Evolutionary conservation across 371 early-diverging fungal species (phyloP).

Genomic region (Actinomucor elegans): DNA sequence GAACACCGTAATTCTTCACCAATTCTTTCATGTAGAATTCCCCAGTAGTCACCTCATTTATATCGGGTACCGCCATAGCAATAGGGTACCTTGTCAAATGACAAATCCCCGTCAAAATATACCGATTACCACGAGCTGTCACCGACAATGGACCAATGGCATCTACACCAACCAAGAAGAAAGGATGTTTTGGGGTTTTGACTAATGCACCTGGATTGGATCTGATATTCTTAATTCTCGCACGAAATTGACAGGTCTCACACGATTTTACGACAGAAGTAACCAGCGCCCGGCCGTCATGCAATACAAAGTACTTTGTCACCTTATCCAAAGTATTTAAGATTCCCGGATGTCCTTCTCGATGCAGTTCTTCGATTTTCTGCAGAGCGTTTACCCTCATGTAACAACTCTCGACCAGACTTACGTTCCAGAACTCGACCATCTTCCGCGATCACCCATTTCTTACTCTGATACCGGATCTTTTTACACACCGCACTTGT

Average conservation of each 20-base stretch:
- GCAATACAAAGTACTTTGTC: constrained; percentile 3
- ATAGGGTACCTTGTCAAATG: constrained; percentile 27
- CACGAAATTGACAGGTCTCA: constrained; percentile 6
- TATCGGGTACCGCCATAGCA: constrained; percentile 14
- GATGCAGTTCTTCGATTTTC: constrained; percentile 4
- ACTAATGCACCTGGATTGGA: constrained; percentile 6
- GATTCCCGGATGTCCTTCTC: constrained; percentile 18
- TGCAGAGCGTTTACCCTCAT: neutral
- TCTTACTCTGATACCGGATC: no score
- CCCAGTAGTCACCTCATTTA: constrained; percentile 13
- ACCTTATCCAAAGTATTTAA: neutral
- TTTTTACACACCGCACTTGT: no score
- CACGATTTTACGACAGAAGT: constrained; percentile 10
- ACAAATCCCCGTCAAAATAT: constrained; percentile 24
- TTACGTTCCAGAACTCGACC: no score
- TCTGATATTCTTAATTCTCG: constrained; percentile 11
- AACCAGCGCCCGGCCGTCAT: constrained; percentile 21
- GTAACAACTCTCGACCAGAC: constrained; percentile 7
- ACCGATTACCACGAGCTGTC: constrained; percentile 10
- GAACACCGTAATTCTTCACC: constrained; percentile 9
- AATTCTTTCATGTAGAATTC: constrained; percentile 12
- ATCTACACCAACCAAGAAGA: constrained; percentile 21
- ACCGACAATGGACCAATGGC: constrained; percentile 21
- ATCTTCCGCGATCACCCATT: no score
- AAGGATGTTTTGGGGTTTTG: constrained; percentile 1